phyloP scores from a whole-genome alignment of 2,329 filamentous ascomycete genomes.

The Paecilomyces formosus region DNA sequence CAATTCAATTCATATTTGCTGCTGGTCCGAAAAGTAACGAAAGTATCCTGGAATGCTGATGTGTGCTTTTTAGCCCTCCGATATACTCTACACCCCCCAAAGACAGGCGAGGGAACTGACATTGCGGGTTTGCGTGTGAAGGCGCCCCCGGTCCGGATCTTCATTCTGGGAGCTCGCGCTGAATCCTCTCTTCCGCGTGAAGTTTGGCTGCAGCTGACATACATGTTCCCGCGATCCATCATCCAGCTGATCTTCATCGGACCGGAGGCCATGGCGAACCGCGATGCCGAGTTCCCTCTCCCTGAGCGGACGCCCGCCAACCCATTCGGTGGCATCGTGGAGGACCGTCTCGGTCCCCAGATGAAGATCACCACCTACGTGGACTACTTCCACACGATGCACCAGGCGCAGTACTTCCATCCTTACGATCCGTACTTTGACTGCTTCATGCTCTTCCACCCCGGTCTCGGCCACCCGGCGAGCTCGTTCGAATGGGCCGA shows the following conservation, averaged over 20 bases:
- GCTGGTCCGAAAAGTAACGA: conserved; percentile 4
- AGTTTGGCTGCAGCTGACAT: conserved; percentile 88
- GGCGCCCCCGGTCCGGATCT: conserved; percentile 82
- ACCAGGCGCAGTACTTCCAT: conserved; percentile 81
- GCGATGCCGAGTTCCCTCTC: conserved; percentile 85
- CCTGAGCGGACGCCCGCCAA: conserved; percentile 78
- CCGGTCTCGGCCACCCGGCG: conserved; percentile 87
- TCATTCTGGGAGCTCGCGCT: conserved; percentile 90
- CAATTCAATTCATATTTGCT: background rate
- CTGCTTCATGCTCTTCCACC: conserved; percentile 94
- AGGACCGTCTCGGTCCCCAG: conserved; percentile 78
- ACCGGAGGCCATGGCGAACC: conserved; percentile 90
- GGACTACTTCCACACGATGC: conserved; percentile 95
- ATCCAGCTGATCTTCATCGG: conserved; percentile 93
- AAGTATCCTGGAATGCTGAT: conserved; percentile 4
- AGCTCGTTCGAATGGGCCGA: conserved; percentile 91
- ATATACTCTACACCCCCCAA: conserved; percentile 87
- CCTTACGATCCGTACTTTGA: conserved; percentile 98
- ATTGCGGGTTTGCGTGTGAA: conserved; percentile 76
- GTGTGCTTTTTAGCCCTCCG: conserved; percentile 60
- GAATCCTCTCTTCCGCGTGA: conserved; percentile 92
- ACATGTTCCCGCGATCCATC: conserved; percentile 86
- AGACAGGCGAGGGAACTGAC: conserved; percentile 62
- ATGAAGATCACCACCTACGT: conserved; percentile 98
- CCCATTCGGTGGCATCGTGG: conserved; percentile 88